Evolutionary conservation across 2,329 filamentous ascomycete species (phyloP).

Genomic region (Mycocentrospora acerina): DNA sequence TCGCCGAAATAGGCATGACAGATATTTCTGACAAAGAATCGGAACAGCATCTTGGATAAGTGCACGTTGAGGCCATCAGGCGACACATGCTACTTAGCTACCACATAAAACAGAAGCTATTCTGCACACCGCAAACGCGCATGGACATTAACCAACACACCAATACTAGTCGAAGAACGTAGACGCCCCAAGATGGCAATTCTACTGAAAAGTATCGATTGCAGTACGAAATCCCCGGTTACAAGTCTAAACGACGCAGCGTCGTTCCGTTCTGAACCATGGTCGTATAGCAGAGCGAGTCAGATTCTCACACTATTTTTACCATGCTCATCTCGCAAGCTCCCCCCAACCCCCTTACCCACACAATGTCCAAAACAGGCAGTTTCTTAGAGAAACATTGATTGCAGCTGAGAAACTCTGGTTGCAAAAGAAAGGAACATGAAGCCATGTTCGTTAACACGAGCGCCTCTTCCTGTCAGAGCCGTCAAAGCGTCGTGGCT

Average conservation of each 20-base stretch:
- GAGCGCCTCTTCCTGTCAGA: no score
- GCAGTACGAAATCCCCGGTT: no score
- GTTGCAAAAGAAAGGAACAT: background rate
- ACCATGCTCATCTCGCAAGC: no score
- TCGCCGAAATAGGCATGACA: conserved; percentile 5
- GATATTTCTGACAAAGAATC: background rate
- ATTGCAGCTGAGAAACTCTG: background rate
- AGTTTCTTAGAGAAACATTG: background rate
- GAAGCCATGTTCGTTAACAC: no score
- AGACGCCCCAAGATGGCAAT: no score
- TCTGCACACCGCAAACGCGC: background rate
- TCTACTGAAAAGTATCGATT: no score
- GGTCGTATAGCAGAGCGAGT: no score
- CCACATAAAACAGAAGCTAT: no score
- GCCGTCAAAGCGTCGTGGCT: no score
- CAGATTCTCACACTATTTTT: background rate
- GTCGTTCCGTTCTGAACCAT: background rate
- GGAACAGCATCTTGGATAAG: background rate
- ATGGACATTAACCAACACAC: background rate
- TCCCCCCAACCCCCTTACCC: no score
- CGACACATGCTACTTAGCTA: no score
- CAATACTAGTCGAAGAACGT: background rate
- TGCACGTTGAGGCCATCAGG: no score
- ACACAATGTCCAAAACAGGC: background rate
- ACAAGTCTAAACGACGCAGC: background rate